phyloP scores from a whole-genome alignment of 768 basidiomycete genomes.

The Zangia roseola region DNA sequence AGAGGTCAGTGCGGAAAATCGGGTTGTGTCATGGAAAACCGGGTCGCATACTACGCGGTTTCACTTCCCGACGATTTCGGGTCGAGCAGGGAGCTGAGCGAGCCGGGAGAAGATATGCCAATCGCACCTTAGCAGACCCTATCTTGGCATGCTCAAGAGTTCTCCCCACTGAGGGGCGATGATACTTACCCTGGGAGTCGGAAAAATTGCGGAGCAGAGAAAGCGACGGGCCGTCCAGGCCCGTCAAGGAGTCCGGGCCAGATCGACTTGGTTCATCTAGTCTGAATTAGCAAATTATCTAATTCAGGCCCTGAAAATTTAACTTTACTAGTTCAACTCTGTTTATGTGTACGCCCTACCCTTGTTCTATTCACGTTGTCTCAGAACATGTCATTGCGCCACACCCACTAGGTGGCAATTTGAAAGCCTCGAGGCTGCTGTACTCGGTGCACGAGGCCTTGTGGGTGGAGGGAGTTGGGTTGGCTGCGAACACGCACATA shows the following conservation, averaged over 20 bases:
- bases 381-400: conserved; percentile 21
- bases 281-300: conserved; percentile 24
- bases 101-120: neutral
- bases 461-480: conserved; percentile 9
- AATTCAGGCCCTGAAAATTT: conserved; percentile 14
- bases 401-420: conserved; percentile 17
- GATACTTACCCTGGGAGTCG: neutral
- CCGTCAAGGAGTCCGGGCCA: neutral
- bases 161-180: neutral
- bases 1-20: conserved; percentile 2
- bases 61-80: neutral
- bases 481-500: conserved; percentile 4
- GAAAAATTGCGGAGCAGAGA: conserved; percentile 6
- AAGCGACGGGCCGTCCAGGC: neutral
- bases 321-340: conserved; percentile 15
- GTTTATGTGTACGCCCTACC: neutral
- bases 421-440: conserved; percentile 31
- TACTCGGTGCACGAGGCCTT: conserved; percentile 19
- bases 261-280: conserved; percentile 14
- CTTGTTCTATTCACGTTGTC: conserved; percentile 21
- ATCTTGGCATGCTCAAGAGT: neutral
- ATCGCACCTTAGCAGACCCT: neutral
- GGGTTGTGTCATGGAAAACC: conserved; percentile 8
- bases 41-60: conserved; percentile 4
- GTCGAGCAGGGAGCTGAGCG: neutral